Evolutionary conservation across 2,329 filamentous ascomycete genomes (phyloP).

Genomic region (Trichoderma atroviride): DNA sequence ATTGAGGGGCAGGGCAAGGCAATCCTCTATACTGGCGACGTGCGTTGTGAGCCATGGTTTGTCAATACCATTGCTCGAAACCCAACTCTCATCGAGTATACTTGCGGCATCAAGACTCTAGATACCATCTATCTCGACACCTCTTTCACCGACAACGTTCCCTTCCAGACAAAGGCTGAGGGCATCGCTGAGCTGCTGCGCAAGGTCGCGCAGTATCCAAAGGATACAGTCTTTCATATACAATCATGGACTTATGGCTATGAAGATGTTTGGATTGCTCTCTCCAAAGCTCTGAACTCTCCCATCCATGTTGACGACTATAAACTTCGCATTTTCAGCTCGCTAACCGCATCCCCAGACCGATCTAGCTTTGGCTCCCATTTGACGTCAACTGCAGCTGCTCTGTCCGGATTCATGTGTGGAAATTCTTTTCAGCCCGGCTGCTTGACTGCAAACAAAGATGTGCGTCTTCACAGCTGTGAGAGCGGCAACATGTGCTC

Average conservation of each 20-base stretch:
- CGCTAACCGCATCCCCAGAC: conserved; percentile 54
- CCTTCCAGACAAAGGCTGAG: conserved; percentile 67
- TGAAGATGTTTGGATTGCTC: conserved; percentile 85
- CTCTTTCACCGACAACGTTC: conserved; percentile 60
- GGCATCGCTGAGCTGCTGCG: conserved; percentile 73
- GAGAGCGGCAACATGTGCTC: conserved; percentile 70
- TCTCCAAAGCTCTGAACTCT: conserved; percentile 70
- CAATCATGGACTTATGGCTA: conserved; percentile 89
- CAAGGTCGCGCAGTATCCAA: conserved; percentile 69
- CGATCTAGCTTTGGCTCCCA: conserved; percentile 47
- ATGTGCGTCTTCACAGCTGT: conserved; percentile 79
- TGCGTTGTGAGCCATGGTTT: conserved; percentile 85
- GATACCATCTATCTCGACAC: conserved; percentile 90
- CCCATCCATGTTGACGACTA: conserved; percentile 83
- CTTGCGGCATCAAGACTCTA: conserved; percentile 64
- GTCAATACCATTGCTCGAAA: conserved; percentile 72
- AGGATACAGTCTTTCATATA: conserved; percentile 79
- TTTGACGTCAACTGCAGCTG: conserved; percentile 62
- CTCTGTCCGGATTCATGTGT: conserved; percentile 71
- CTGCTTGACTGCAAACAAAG: conserved; percentile 67
- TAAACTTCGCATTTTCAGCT: conserved; percentile 71
- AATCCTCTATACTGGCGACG: conserved; percentile 85
- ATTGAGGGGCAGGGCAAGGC: conserved; percentile 74
- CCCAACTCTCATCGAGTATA: conserved; percentile 75
- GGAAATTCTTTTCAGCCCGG: conserved; percentile 72